phyloP scores from a whole-genome alignment of 495 filamentous ascomycete species.

The Massariosphaeria phaeospora region DNA sequence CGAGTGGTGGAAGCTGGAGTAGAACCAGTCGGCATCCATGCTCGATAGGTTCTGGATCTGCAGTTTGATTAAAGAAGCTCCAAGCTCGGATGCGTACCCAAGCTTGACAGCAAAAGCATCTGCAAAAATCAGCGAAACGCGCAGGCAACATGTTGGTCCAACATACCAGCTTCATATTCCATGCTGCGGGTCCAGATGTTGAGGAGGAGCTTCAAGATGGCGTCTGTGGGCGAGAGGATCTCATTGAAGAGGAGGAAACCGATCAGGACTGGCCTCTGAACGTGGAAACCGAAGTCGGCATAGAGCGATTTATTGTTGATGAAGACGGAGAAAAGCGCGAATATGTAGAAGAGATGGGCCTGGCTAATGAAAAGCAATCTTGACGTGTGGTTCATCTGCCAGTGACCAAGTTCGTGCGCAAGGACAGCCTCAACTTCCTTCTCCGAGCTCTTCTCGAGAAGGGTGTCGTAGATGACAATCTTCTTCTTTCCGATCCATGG shows the following conservation, averaged over 20 bases:
- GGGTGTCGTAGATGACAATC: slow-evolving; percentile 97
- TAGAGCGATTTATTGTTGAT: slow-evolving; percentile 92
- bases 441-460: slow-evolving; percentile 88
- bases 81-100: slow-evolving; percentile 81
- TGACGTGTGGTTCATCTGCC: slow-evolving; percentile 91
- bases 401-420: slow-evolving; percentile 93
- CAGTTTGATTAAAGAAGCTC: slow-evolving; percentile 85
- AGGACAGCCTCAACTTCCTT: slow-evolving; percentile 93
- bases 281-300: slow-evolving; percentile 81
- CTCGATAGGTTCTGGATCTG: slow-evolving; percentile 96
- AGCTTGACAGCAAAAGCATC: slow-evolving; percentile 79
- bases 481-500: slow-evolving; percentile 91
- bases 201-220: slow-evolving; percentile 86
- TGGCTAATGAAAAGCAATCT: slow-evolving; percentile 75
- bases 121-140: slow-evolving; percentile 26
- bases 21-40: slow-evolving; percentile 98
- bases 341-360: slow-evolving; percentile 92
- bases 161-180: slow-evolving; percentile 88
- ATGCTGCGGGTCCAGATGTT: slow-evolving; percentile 90
- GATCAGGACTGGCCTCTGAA: slow-evolving; percentile 83
- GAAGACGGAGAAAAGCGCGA: slow-evolving; percentile 92
- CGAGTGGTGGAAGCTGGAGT: slow-evolving; percentile 95
- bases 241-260: slow-evolving; percentile 97
- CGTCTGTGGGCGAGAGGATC: slow-evolving; percentile 84
- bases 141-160: not conserved